Evolutionary conservation across 2,329 filamentous ascomycete species (phyloP).

Genomic region (Colletotrichum melonis): DNA sequence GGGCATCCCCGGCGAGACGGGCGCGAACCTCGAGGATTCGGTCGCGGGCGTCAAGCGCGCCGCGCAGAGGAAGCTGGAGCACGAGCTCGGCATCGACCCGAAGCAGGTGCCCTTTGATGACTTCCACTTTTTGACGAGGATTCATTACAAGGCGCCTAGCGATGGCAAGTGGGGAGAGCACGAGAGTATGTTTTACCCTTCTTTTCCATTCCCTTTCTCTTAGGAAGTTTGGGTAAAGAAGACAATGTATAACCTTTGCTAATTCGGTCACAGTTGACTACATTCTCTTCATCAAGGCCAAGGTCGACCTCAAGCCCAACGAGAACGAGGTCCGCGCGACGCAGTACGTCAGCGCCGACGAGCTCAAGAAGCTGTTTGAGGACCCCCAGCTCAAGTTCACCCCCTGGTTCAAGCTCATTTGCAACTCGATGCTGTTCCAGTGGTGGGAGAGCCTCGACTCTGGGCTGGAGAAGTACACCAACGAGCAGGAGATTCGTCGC

Average conservation of each 20-base stretch:
- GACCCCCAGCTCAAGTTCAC: constrained; percentile 88
- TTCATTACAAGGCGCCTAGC: constrained; percentile 97
- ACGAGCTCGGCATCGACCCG: constrained; percentile 92
- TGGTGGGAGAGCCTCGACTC: constrained; percentile 93
- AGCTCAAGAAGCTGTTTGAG: constrained; percentile 86
- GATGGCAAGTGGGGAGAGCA: constrained; percentile 99
- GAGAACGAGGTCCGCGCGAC: constrained; percentile 90
- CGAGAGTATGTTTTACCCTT: constrained; percentile 75
- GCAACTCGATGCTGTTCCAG: constrained; percentile 95
- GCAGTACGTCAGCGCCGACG: constrained; percentile 83
- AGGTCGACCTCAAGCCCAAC: constrained; percentile 86
- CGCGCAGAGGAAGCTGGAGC: constrained; percentile 91
- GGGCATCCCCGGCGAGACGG: constrained; percentile 91
- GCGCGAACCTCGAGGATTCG: constrained; percentile 81
- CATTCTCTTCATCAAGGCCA: constrained; percentile 96
- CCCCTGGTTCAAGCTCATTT: constrained; percentile 99
- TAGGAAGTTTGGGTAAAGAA: not conserved
- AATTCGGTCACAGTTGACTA: constrained; percentile 79
- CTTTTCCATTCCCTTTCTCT: not conserved
- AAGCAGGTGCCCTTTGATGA: constrained; percentile 91
- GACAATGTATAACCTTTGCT: constrained; percentile 7
- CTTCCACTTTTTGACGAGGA: constrained; percentile 94
- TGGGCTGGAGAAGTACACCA: constrained; percentile 85
- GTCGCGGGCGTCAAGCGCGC: constrained; percentile 90
- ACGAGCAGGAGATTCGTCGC: constrained; percentile 87